Percentiles rank a stretch among this genome's conserved stretches.
Conservation (phyloP, 176 grass and related monocot species). For the Triticum turgidum region DNA sequence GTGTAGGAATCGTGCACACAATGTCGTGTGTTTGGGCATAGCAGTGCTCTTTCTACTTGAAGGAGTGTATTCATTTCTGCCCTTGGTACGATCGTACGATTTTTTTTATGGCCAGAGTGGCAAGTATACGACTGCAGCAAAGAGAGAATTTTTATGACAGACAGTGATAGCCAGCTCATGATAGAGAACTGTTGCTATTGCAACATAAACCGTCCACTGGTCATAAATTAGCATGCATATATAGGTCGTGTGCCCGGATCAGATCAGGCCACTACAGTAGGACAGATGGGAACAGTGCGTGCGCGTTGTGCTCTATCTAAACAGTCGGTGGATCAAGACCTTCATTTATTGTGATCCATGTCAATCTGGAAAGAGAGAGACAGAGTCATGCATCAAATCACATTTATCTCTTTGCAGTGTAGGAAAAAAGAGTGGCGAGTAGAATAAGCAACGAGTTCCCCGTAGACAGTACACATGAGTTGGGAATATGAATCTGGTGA, state of each 20-base stretch:
- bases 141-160: not conserved
- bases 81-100: too few species aligned
- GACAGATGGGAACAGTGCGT: not conserved
- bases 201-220: not conserved
- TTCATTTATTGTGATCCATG: constrained; percentile 41
- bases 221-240: not conserved
- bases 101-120: too few species aligned
- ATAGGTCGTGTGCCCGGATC: not conserved
- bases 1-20: too few species aligned
- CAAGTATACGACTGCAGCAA: not conserved
- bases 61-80: too few species aligned
- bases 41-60: too few species aligned
- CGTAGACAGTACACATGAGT: not conserved
- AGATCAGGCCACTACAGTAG: not conserved
- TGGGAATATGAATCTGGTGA: not conserved
- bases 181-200: not conserved
- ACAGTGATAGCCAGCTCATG: not conserved
- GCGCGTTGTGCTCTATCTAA: constrained; percentile 17
- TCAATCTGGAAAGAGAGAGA: not conserved
- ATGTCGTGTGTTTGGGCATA: too few species aligned
- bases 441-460: not conserved
- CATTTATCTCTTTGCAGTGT: not conserved
- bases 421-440: not conserved
- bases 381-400: not conserved
- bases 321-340: constrained; percentile 34